A percentile compares a stretch with the other conserved stretches of the same genome.
Conservation (phyloP, 495 filamentous ascomycete species). For the Talaromyces liani region DNA sequence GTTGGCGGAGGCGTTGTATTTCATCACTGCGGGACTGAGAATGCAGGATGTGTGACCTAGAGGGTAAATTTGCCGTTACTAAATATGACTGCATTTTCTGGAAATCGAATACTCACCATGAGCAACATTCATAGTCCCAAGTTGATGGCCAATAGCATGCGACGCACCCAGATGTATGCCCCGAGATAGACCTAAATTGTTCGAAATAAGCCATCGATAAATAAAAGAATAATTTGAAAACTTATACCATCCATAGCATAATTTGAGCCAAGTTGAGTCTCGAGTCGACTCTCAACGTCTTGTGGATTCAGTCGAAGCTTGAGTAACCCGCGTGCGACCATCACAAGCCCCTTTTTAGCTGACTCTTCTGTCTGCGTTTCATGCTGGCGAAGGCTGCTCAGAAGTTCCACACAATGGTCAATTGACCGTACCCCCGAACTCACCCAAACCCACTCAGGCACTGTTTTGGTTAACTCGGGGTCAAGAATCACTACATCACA, state of each 20-base stretch:
- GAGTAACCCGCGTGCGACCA: not conserved
- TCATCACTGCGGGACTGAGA: slow-evolving; percentile 7
- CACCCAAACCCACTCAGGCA: slow-evolving; percentile 6
- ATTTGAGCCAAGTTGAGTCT: slow-evolving; percentile 4
- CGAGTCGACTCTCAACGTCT: slow-evolving; percentile 1
- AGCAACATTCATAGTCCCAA: slow-evolving; percentile 7
- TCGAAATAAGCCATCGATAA: not conserved
- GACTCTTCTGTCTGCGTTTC: slow-evolving; percentile 3
- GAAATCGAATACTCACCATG: not conserved
- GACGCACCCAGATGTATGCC: slow-evolving; percentile 3
- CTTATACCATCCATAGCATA: slow-evolving; percentile 5
- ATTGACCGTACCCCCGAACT: slow-evolving; percentile 4
- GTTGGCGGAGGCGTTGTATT: slow-evolving; percentile 4
- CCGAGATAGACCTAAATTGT: slow-evolving; percentile 3
- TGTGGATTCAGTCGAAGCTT: slow-evolving; percentile 4
- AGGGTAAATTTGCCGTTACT: not conserved
- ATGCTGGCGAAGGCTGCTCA: slow-evolving; percentile 4
- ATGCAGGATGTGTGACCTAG: slow-evolving; percentile 5
- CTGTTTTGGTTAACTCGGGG: not conserved
- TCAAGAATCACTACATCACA: slow-evolving; percentile 5
- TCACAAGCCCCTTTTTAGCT: slow-evolving; percentile 3
- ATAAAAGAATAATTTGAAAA: not conserved
- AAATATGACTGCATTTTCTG: too few species aligned
- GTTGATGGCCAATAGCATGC: slow-evolving; percentile 5
- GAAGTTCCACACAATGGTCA: slow-evolving; percentile 5